Base-by-base conservation (phyloP, 345 rosid species). In the Populus deltoides region DNA sequence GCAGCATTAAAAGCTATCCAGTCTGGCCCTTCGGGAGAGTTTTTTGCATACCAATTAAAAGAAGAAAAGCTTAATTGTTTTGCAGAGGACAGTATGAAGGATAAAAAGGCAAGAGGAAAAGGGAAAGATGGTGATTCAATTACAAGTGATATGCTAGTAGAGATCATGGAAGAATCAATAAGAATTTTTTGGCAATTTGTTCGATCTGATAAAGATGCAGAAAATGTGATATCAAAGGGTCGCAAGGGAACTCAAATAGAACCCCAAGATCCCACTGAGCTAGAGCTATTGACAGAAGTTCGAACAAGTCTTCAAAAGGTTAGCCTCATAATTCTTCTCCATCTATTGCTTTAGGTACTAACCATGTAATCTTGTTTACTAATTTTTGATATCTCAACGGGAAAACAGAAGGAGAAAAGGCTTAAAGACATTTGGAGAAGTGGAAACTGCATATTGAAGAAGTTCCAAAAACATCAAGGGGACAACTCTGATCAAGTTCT, bases 161-260 rank as follows among this genome's bases (percentile, higher is more conserved):
- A 96, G 79, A 93, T 90, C 66, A 81, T 93, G 89, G 97, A 96
- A 71, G 99, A 96, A 86, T 91, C 98, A 4, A 92, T 96, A 75
- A 77, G 97, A 81, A 86, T 89, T n/a, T 92, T 92, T 47, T 93
- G 99, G 99, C 84, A 82, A 68, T 93, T 93, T 62, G 85, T 92
- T 75, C 90, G 97, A 66, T 89, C 87, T 39, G 99, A 96, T 83
- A 96, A 90, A 82, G 83, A 89, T 17, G 74, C 93, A 10, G 87
- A 76, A 35, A 41, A 72, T 31, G 78, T 69, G 15, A 71, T 78
- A 49, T 88, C 81, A 49, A 93, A 88, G 70, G 27, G 74, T 63
- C 77, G 83, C 39, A 89, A 86, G 49, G 84, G 87, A 29, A 78
- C 87, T 72, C 97, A 86, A 18, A 79, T 89, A 0, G 92, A 93